These are phyloP conservation scores for Chenopodium berlandieri DNA, from an alignment of 148 eudicot genomes.

Conservation along the genomic window DNA sequence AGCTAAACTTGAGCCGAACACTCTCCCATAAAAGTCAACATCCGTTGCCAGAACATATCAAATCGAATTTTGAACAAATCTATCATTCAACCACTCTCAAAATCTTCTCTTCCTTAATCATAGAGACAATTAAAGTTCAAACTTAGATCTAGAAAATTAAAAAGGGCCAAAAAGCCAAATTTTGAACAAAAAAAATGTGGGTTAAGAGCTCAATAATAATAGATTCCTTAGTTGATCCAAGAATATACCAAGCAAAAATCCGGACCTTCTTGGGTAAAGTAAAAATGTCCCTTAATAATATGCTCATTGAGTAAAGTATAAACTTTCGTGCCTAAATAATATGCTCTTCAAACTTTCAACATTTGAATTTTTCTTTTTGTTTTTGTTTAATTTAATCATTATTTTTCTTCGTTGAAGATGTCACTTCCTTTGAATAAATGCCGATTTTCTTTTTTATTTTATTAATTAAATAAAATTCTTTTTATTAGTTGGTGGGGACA, in stretches of 20 bases:
- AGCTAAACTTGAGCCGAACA: slow-evolving; percentile 3
- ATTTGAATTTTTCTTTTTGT: not conserved
- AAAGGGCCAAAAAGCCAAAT: not conserved
- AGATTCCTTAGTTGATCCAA: slow-evolving; percentile 19
- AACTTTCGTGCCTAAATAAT: slow-evolving; percentile 8
- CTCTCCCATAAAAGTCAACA: slow-evolving; percentile 19
- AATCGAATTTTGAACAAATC: not conserved
- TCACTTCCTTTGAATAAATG: slow-evolving; percentile 8
- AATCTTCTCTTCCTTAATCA: not conserved
- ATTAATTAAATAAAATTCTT: not conserved
- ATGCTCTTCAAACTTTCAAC: not conserved
- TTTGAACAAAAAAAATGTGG: not conserved
- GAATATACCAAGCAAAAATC: slow-evolving; percentile 26
- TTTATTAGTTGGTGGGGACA: slow-evolving; percentile 1
- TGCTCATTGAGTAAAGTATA: slow-evolving; percentile 4
- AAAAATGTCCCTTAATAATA: not conserved
- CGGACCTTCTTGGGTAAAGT: slow-evolving; percentile 17
- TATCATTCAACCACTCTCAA: not conserved
- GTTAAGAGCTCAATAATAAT: slow-evolving; percentile 14
- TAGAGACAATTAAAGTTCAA: not conserved
- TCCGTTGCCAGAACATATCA: no score
- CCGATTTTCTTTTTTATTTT: slow-evolving; percentile 5
- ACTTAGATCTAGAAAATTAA: not conserved
- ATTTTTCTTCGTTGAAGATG: not conserved
- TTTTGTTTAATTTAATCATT: not conserved